These are phyloP conservation scores for Carpinus fangiana DNA, from an alignment of 306 rosid species.

Conservation along the genomic window DNA sequence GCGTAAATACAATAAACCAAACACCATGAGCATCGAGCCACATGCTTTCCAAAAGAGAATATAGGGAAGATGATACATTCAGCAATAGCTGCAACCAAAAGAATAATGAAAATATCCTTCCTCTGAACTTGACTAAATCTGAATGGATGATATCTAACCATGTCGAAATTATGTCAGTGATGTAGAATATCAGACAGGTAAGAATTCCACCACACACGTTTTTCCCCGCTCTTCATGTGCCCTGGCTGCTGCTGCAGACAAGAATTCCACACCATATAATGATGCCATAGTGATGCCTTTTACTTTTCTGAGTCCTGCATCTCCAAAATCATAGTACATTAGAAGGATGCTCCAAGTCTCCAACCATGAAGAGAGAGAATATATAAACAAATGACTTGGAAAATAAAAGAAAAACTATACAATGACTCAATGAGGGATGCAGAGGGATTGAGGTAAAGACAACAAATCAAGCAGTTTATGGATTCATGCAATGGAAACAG, in stretches of 20 bases:
- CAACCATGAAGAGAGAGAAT: neutral
- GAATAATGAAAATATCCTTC: neutral
- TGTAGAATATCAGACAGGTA: neutral
- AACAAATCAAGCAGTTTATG: neutral
- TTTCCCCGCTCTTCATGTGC: neutral
- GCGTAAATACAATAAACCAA: too few relatives aligned
- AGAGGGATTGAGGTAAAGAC: neutral
- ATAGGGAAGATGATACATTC: too few relatives aligned
- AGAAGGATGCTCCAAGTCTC: neutral
- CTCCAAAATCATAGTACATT: neutral
- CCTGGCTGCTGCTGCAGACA: neutral
- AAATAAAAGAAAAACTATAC: neutral
- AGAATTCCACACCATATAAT: neutral
- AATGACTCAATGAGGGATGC: too few relatives aligned
- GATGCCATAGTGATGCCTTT: neutral
- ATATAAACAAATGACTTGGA: neutral
- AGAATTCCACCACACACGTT: neutral
- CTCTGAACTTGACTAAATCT: neutral
- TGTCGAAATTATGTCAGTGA: neutral
- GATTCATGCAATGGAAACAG: neutral
- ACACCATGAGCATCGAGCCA: too few relatives aligned
- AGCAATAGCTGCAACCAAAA: too few relatives aligned
- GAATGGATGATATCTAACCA: neutral
- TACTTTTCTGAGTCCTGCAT: neutral
- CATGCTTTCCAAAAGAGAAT: too few relatives aligned